phyloP scores from a whole-genome alignment of 139 green algal genomes.

The Chlamydomonas sp. region DNA sequence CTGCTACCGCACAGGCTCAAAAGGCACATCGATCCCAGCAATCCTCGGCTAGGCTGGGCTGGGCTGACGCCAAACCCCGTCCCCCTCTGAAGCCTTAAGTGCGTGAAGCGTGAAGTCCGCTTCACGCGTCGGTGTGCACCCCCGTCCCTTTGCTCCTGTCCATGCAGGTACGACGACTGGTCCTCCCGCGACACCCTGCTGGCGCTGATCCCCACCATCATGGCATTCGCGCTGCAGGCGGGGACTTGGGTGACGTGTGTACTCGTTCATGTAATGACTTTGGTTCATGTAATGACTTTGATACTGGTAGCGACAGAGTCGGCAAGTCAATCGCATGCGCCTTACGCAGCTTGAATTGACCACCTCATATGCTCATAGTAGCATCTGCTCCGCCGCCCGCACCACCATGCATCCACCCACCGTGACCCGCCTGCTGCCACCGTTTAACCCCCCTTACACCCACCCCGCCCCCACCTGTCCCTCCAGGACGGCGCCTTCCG shows the following conservation, averaged over 20 bases:
- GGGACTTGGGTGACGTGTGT: neutral
- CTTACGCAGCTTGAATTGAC: neutral
- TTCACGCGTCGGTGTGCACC: neutral
- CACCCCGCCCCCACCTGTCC: neutral
- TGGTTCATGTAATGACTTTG: neutral
- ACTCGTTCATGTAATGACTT: neutral
- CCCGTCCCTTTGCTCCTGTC: neutral
- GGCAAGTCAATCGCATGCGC: neutral
- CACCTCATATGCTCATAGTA: neutral
- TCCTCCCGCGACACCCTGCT: conserved; percentile 26
- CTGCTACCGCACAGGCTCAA: too few species aligned
- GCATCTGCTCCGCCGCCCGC: neutral
- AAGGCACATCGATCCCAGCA: too few species aligned
- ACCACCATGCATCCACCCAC: neutral
- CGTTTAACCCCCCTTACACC: neutral
- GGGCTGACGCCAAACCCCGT: too few species aligned
- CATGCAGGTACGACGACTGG: conserved; percentile 18
- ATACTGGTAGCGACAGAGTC: neutral
- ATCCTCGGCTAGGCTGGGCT: too few species aligned
- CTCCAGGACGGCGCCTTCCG: conserved; percentile 30
- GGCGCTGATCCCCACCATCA: conserved; percentile 23
- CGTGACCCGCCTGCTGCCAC: neutral
- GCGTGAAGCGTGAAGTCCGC: too few species aligned
- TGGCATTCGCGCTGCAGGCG: conserved; percentile 30
- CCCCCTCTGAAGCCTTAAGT: too few species aligned